Conservation (phyloP, 2,329 filamentous ascomycete genomes). For the Penicillium expansum region DNA sequence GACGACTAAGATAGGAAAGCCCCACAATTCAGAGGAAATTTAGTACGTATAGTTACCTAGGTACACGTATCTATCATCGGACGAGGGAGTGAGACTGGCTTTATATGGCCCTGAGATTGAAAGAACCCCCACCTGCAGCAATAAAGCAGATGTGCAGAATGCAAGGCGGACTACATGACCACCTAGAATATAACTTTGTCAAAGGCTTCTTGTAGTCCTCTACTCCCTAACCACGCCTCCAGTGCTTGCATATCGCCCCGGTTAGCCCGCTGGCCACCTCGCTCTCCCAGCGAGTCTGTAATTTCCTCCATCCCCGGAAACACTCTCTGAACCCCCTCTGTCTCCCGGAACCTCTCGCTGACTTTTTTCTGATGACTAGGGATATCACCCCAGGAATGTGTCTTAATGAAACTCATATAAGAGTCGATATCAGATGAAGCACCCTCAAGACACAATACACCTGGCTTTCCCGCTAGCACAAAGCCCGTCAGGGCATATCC, state of each 20-base stretch:
- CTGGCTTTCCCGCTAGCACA: constrained; percentile 60
- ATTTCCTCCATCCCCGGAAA: constrained; percentile 36
- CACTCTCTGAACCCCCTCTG: constrained; percentile 41
- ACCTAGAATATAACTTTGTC: constrained; percentile 34
- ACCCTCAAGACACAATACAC: constrained; percentile 41
- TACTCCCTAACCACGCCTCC: constrained; percentile 29
- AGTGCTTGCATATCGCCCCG: constrained; percentile 37
- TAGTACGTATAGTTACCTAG: too few relatives aligned
- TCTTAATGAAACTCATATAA: constrained; percentile 64
- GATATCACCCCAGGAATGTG: constrained; percentile 62
- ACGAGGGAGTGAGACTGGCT: neutral
- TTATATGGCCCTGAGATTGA: neutral
- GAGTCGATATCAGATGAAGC: constrained; percentile 50
- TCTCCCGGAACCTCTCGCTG: constrained; percentile 48
- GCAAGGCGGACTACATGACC: neutral
- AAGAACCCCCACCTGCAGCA: too few relatives aligned
- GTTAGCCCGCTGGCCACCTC: constrained; percentile 34
- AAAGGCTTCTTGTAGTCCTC: constrained; percentile 31
- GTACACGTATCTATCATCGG: neutral
- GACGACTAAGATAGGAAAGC: too few relatives aligned
- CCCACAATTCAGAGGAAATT: too few relatives aligned
- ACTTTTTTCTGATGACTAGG: constrained; percentile 62
- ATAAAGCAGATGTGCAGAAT: neutral
- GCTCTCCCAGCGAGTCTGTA: constrained; percentile 32
- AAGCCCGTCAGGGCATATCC: constrained; percentile 57